phyloP scores from a whole-genome alignment of 768 basidiomycete genomes.

The Cytidiella melzeri region DNA sequence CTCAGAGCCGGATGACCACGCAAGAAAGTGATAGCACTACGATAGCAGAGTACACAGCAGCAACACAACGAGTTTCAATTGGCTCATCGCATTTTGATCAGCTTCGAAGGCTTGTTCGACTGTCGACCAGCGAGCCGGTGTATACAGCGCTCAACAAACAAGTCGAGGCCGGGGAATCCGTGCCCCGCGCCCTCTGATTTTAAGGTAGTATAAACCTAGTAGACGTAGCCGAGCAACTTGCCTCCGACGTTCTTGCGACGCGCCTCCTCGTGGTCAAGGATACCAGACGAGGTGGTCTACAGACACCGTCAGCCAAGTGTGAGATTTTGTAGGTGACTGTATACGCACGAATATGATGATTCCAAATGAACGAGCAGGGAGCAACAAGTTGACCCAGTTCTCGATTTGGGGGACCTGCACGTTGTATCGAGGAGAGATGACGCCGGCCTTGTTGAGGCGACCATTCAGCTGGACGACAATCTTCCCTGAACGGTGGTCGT shows the following conservation, averaged over 20 bases:
- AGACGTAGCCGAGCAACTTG: slow-evolving; percentile 89
- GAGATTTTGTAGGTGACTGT: too few species aligned
- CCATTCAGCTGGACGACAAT: slow-evolving; percentile 98
- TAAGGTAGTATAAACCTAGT: slow-evolving; percentile 42
- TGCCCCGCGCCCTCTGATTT: neutral
- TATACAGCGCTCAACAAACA: neutral
- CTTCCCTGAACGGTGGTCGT: slow-evolving; percentile 98
- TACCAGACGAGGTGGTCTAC: slow-evolving; percentile 95
- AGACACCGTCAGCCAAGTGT: neutral
- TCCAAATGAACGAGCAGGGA: slow-evolving; percentile 95
- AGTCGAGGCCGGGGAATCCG: neutral
- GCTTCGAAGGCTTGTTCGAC: neutral
- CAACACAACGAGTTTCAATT: neutral
- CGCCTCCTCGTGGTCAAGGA: slow-evolving; percentile 98
- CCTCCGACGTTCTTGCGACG: slow-evolving; percentile 97
- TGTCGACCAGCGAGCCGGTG: neutral
- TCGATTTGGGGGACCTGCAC: slow-evolving; percentile 90
- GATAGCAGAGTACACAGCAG: neutral
- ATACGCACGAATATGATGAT: slow-evolving; percentile 84
- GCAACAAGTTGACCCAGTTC: slow-evolving; percentile 92
- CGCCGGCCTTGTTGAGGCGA: slow-evolving; percentile 98
- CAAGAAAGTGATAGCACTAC: too few species aligned
- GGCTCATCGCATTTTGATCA: neutral
- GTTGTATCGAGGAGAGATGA: slow-evolving; percentile 99
- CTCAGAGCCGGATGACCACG: too few species aligned